A percentile compares a stretch with the other conserved stretches of the same genome.
Conservation (phyloP, 805 yeast species). For the Barnettozyma siamensis region DNA sequence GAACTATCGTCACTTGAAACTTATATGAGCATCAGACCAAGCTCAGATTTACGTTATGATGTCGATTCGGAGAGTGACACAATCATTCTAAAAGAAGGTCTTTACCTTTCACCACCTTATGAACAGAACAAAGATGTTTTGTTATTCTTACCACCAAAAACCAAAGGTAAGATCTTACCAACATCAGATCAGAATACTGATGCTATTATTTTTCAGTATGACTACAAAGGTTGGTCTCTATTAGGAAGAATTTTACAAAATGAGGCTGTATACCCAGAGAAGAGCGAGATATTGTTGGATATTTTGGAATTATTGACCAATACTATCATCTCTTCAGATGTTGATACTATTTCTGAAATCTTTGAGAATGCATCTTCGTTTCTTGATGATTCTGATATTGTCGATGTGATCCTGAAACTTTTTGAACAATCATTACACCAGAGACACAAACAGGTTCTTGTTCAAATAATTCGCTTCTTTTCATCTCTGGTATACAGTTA, state of each 20-base stretch:
- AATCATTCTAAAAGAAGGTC: slow-evolving; percentile 41
- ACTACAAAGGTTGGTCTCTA: slow-evolving; percentile 83
- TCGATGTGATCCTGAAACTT: slow-evolving; percentile 58
- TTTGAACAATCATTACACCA: slow-evolving; percentile 62
- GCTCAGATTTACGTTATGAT: slow-evolving; percentile 38
- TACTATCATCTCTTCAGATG: slow-evolving; percentile 36
- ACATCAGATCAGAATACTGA: slow-evolving; percentile 32
- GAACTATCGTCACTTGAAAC: slow-evolving; percentile 56
- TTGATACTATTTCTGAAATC: slow-evolving; percentile 36
- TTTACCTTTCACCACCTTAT: slow-evolving; percentile 53
- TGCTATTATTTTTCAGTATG: slow-evolving; percentile 60
- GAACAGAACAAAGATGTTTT: slow-evolving; percentile 41
- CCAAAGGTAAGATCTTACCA: slow-evolving; percentile 68
- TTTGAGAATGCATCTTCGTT: slow-evolving; percentile 32
- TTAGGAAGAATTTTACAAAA: slow-evolving; percentile 75
- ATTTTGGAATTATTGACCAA: slow-evolving; percentile 46
- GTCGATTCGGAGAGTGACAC: slow-evolving; percentile 44
- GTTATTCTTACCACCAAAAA: slow-evolving; percentile 45
- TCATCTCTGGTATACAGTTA: slow-evolving; percentile 40
- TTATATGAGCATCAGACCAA: slow-evolving; percentile 45
- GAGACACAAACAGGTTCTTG: slow-evolving; percentile 42
- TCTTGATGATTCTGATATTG: slow-evolving; percentile 51
- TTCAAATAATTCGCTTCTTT: slow-evolving; percentile 44
- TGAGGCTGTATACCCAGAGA: slow-evolving; percentile 30
- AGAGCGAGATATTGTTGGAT: slow-evolving; percentile 39